Base-by-base conservation (phyloP, 2,329 filamentous ascomycete species). In the Sporothrix brasiliensis region DNA sequence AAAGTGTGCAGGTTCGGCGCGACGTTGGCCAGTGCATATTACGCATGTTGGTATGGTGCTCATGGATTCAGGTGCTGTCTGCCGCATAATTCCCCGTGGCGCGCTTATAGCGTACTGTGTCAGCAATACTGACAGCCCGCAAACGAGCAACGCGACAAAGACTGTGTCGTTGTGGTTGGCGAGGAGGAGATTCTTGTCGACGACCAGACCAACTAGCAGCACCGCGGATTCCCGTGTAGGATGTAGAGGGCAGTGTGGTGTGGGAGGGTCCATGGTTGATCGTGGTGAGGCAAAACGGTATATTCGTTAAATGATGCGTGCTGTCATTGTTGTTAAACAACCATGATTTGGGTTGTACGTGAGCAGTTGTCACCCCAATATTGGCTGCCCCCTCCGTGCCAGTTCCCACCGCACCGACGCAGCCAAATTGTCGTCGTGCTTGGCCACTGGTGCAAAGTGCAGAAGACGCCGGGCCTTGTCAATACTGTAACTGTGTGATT, bases 111-210 rank as follows among this genome's bases (percentile, higher is more conserved):
- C 50, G 34, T 63, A 50, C 50, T 88, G 86, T 2, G 80, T 81
- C 4, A 85, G 84, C 16, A 87, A 86, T 75, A 84, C 87, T 70
- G 86, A 87, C 72, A 85, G 85, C 0, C 85, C 85, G 0, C 83
- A 86, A 58, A n/a, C 16, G 34, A 39, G 54, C 54, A 58, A 9
- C 54, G 54, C 14, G 54, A 58, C 54, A 58, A 34, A 9, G 54
- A 58, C 11, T 27, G 30, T 6, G 13, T 14, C 16, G 27, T 58
- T 7, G 27, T 34, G 2, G 30, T 27, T 4, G 54, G 54, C 54
- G 30, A 58, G 19, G 21, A 58, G 11, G 54, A 58, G 53, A 58
- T 58, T 21, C 54, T 41, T 9, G 54, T 41, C 30, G 54, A 58
- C 34, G 56, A 41, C 56, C 34, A 60, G 56, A 60, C 56, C 9